Percentiles rank a stretch among this genome's conserved stretches.
Conservation (phyloP, 306 rosid species). For the Cicer cuneatum region DNA sequence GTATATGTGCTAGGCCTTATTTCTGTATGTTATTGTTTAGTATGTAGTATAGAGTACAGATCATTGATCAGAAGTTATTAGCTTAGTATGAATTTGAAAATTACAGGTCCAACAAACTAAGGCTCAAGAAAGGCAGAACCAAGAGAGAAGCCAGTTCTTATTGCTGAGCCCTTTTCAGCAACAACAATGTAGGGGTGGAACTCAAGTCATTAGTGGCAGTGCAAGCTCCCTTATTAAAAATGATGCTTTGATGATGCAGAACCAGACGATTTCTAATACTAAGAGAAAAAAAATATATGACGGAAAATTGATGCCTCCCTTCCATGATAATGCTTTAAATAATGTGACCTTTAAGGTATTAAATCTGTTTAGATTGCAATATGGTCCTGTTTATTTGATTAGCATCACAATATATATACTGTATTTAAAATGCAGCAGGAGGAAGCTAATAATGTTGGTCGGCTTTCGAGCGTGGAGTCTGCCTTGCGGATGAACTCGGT, state of each 20-base stretch:
- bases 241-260: conserved; percentile 57
- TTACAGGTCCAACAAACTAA: conserved; percentile 58
- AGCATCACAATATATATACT: conserved; percentile 23
- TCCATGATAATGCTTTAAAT: conserved; percentile 56
- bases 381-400: conserved; percentile 15
- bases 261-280: conserved; percentile 52
- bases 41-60: conserved; percentile 33
- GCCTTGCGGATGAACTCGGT: conserved; percentile 53
- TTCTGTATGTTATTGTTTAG: conserved; percentile 16
- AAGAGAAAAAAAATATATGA: conserved; percentile 53
- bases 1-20: conserved; percentile 13
- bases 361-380: conserved; percentile 34
- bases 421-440: conserved; percentile 60
- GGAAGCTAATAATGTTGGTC: conserved; percentile 48
- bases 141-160: conserved; percentile 53
- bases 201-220: conserved; percentile 50
- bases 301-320: conserved; percentile 58
- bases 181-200: conserved; percentile 54
- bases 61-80: neutral
- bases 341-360: conserved; percentile 62
- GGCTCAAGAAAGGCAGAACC: conserved; percentile 53
- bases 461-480: conserved; percentile 53
- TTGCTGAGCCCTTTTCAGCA: conserved; percentile 55
- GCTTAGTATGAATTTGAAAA: conserved; percentile 42
- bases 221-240: conserved; percentile 47